Evolutionary conservation across 768 basidiomycete species (phyloP).

Genomic region (Hygrophorus russula): DNA sequence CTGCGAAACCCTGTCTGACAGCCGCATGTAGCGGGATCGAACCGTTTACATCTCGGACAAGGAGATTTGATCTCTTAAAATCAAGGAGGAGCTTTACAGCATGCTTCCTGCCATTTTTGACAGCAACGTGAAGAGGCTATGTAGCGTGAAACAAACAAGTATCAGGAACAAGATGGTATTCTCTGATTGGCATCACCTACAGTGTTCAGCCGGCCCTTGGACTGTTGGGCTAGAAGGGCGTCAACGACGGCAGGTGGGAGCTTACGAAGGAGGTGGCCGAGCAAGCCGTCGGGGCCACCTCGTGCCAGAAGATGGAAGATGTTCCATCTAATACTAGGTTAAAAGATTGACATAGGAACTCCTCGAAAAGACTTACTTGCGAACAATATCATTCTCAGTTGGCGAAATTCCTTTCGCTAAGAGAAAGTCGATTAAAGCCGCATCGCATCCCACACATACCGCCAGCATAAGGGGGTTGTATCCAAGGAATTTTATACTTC

Average conservation of each 20-base stretch:
- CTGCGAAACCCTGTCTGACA: conserved; percentile 19
- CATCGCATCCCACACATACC: conserved; percentile 16
- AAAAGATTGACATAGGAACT: not conserved
- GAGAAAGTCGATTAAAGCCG: conserved; percentile 37
- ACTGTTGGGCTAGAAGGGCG: conserved; percentile 31
- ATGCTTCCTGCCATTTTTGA: conserved; percentile 20
- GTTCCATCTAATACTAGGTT: conserved; percentile 28
- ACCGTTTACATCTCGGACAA: conserved; percentile 34
- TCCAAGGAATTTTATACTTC: conserved; percentile 36
- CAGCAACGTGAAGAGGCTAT: conserved; percentile 47
- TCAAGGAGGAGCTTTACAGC: conserved; percentile 26
- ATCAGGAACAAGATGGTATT: not conserved
- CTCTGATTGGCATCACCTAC: conserved; percentile 17
- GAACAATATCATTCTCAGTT: conserved; percentile 15
- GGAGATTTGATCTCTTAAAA: conserved; percentile 23
- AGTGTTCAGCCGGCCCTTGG: conserved; percentile 34
- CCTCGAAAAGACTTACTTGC: not conserved
- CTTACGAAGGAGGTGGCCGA: conserved; percentile 35
- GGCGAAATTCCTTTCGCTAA: conserved; percentile 35
- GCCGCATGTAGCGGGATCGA: conserved; percentile 44
- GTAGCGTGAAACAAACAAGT: not conserved
- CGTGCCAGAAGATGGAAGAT: conserved; percentile 39
- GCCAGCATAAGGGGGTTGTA: conserved; percentile 36
- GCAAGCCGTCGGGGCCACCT: conserved; percentile 15
- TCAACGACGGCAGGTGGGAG: conserved; percentile 40